Conservation (phyloP, 108 stramenopile species). For the Fragilariopsis cylindrus region DNA sequence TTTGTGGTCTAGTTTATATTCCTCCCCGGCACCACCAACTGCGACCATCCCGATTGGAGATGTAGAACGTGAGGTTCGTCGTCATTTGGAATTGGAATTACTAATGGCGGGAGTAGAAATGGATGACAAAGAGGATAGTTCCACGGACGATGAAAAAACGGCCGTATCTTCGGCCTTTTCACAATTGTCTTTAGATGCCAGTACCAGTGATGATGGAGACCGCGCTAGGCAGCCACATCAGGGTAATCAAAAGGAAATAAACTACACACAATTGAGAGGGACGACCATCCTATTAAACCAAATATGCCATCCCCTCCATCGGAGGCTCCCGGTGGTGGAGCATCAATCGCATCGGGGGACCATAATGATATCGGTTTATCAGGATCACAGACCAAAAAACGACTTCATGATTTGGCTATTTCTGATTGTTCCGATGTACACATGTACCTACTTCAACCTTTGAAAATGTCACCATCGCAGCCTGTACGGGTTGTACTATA, state of each 20-base stretch:
- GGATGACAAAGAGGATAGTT: slow-evolving; percentile 48
- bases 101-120: slow-evolving; percentile 55
- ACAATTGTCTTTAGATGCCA: slow-evolving; percentile 48
- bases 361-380: slow-evolving; percentile 19
- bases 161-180: slow-evolving; percentile 47
- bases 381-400: slow-evolving; percentile 29
- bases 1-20: slow-evolving; percentile 58
- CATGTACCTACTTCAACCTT: slow-evolving; percentile 89
- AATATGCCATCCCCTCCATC: slow-evolving; percentile 44
- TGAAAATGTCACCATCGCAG: slow-evolving; percentile 85
- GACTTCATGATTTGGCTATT: slow-evolving; percentile 83
- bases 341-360: slow-evolving; percentile 54
- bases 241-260: slow-evolving; percentile 75
- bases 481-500: slow-evolving; percentile 92
- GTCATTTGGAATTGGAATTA: slow-evolving; percentile 71
- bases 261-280: slow-evolving; percentile 65
- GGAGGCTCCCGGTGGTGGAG: slow-evolving; percentile 24
- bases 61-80: slow-evolving; percentile 73
- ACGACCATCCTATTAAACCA: slow-evolving; percentile 79
- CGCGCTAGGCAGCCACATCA: slow-evolving; percentile 42
- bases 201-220: slow-evolving; percentile 35
- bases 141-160: slow-evolving; percentile 50
- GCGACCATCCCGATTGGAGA: slow-evolving; percentile 74
- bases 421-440: slow-evolving; percentile 88
- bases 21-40: slow-evolving; percentile 39